A percentile compares a stretch with the other conserved stretches of the same genome.
Evolutionary conservation across 2,329 filamentous ascomycete species (phyloP).

Genomic region (Orbilia javanica): DNA sequence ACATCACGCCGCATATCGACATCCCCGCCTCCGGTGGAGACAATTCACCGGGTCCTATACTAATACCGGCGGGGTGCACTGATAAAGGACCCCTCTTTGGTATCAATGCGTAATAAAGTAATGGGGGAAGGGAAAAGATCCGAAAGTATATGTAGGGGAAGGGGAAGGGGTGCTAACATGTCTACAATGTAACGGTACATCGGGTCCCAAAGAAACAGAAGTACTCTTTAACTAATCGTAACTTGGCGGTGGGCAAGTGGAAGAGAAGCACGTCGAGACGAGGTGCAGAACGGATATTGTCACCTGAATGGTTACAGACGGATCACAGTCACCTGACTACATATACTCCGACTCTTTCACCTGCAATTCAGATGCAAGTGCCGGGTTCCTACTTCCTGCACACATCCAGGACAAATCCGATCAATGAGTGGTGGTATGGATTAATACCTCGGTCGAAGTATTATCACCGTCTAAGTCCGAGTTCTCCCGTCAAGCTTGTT

Average conservation of each 20-base stretch:
- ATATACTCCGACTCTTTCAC: not conserved
- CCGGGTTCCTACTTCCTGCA: slow-evolving; percentile 5
- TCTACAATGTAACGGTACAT: not conserved
- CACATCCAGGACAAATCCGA: not conserved
- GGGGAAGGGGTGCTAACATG: not conserved
- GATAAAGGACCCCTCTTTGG: not conserved
- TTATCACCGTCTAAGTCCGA: not conserved
- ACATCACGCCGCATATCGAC: slow-evolving; percentile 18
- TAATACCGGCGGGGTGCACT: not conserved
- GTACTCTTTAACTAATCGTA: not conserved
- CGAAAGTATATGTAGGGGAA: not conserved
- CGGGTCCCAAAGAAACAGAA: not conserved
- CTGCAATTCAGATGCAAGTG: slow-evolving; percentile 8
- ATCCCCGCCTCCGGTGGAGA: not conserved
- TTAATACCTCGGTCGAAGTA: not conserved
- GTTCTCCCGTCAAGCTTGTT: no score
- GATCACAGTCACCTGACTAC: slow-evolving; percentile 31
- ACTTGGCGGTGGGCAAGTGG: not conserved
- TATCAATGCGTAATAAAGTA: no score
- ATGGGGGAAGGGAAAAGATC: no score
- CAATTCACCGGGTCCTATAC: not conserved
- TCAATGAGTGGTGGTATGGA: not conserved
- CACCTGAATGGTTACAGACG: slow-evolving; percentile 49
- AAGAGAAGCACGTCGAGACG: slow-evolving; percentile 42
- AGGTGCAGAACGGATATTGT: slow-evolving; percentile 55